These are phyloP conservation scores for Talaromyces borbonicus DNA, from an alignment of 495 filamentous ascomycete species.

Conservation along the genomic window DNA sequence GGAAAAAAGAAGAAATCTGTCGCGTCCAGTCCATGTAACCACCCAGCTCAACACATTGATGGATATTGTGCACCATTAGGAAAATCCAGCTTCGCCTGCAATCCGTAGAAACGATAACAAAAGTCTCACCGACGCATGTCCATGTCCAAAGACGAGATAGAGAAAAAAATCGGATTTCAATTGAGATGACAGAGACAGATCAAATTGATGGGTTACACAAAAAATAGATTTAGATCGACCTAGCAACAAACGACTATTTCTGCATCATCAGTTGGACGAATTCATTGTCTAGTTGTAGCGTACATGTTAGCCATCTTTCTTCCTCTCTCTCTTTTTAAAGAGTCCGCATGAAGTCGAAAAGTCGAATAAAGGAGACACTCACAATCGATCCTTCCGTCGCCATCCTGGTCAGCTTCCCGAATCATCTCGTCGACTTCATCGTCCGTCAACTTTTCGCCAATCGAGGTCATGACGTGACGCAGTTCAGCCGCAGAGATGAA, in stretches of 20 bases:
- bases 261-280: conserved; percentile 99
- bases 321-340: neutral
- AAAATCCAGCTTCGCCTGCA: too few species aligned
- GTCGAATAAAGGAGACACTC: conserved; percentile 11
- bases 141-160: neutral
- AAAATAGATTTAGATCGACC: too few species aligned
- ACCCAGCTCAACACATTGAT: too few species aligned
- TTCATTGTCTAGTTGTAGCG: conserved; percentile 76
- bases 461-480: conserved; percentile 98
- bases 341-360: neutral
- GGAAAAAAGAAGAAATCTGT: too few species aligned
- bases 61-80: too few species aligned
- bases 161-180: conserved; percentile 3
- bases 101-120: too few species aligned
- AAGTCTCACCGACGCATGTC: neutral
- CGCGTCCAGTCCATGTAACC: too few species aligned
- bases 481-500: conserved; percentile 98
- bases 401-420: conserved; percentile 97
- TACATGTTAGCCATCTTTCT: conserved; percentile 3
- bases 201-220: conserved; percentile 1
- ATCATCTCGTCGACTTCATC: conserved; percentile 99
- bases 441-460: conserved; percentile 98
- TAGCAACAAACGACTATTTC: conserved; percentile 55
- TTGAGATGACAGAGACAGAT: conserved; percentile 2
- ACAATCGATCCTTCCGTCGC: conserved; percentile 97